Base-by-base conservation (phyloP, 164 flowering plant genomes). In the Berberis thunbergii region DNA sequence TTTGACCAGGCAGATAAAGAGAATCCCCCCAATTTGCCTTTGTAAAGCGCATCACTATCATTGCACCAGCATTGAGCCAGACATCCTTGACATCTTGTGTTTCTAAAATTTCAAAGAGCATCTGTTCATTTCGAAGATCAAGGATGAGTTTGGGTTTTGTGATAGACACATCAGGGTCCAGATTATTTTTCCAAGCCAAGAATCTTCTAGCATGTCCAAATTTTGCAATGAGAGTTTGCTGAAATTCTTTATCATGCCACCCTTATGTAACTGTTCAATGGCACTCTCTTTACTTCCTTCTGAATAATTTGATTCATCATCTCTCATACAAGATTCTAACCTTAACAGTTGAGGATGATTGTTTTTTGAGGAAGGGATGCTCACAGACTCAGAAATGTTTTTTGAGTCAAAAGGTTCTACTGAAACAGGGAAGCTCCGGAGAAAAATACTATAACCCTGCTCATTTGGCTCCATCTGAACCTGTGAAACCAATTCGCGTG, bases 41-140 rank as follows among this genome's bases (percentile, higher is more conserved):
- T 50, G 61, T 43, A 61, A 91, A 71, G 6, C 79, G 85, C 61
- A 85, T 75, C 45, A 81, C 62, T 45, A 89, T 73, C 96, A 94
- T 87, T 43, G 99, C 96, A 62, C 91, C 86, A 3, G 99, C 91
- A 84, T 91, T 96, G 66, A 77, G 82, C 61, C 63, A 70, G 49
- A 89, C 77, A 70, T 80, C 72, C 43, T 77, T 73, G 48, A 75
- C 70, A 57, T 87, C 86, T 77, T 78, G 80, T 66, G 68, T 67
- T 69, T 91, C 97, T 43, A 73, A 70, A 72, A 89, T 70, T 77
- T 94, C 97, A 81, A 91, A 94, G 67, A 91, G 84, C 99, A 94
- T 94, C 64, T 83, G 89, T 67, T 91, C 87, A 78, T 94, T 97
- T 70, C 83, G 95, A 73, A 94, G 96, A 86, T 94, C 96, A 74